These are phyloP conservation scores for Raffaelea albimanens DNA, from an alignment of 2,329 filamentous ascomycete genomes.

Conservation along the genomic window DNA sequence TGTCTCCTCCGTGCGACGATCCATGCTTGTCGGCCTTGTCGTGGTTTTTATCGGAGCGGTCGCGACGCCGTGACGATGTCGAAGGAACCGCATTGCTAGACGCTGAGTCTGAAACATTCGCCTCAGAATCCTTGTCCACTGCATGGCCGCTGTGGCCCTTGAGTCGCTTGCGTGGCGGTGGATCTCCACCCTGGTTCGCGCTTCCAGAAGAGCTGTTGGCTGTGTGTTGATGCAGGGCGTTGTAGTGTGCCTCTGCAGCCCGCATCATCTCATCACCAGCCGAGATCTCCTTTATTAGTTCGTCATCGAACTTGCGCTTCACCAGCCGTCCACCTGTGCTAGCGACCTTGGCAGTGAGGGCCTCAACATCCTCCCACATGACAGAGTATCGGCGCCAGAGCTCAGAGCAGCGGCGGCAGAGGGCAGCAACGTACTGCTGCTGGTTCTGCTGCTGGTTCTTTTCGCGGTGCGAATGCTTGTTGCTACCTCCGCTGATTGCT, in stretches of 20 bases:
- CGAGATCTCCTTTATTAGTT: conserved; percentile 66
- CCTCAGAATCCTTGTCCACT: conserved; percentile 40
- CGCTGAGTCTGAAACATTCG: conserved; percentile 29
- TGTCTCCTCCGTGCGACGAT: conserved; percentile 1
- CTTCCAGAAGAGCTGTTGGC: conserved; percentile 2
- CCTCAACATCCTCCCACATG: conserved; percentile 89
- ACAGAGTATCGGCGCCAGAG: conserved; percentile 95
- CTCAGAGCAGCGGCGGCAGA: conserved; percentile 84
- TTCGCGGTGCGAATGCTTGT: conserved; percentile 63
- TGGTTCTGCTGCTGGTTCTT: conserved; percentile 42
- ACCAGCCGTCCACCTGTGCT: conserved; percentile 71
- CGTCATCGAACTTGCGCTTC: conserved; percentile 87
- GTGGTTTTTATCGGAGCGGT: conserved; percentile 6
- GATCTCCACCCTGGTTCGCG: conserved; percentile 17
- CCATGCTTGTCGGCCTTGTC: conserved; percentile 51
- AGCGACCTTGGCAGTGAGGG: conserved; percentile 78
- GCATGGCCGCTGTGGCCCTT: conserved; percentile 29
- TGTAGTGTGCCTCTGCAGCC: conserved; percentile 20
- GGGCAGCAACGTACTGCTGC: conserved; percentile 61
- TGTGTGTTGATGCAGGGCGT: conserved; percentile 15
- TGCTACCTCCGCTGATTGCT: conserved; percentile 52
- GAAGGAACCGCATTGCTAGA: conserved; percentile 34
- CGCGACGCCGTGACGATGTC: conserved; percentile 23
- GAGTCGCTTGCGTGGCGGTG: conserved; percentile 57
- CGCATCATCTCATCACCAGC: conserved; percentile 53